These are phyloP conservation scores for Byssochlamys sp. DNA, from an alignment of 2,329 filamentous ascomycete genomes.

Conservation along the genomic window DNA sequence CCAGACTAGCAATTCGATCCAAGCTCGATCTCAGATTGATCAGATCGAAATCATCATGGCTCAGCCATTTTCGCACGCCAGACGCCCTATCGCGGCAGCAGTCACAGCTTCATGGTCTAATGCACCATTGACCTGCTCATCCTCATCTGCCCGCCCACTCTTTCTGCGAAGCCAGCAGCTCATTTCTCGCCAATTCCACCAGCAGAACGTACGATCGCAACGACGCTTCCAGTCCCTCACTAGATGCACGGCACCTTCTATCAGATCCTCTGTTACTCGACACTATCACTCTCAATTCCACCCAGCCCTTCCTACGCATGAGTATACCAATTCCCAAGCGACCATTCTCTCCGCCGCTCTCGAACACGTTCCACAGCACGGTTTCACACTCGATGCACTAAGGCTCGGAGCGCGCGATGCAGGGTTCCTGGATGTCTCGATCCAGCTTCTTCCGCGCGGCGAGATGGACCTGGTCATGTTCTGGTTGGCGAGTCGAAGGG, in stretches of 20 bases:
- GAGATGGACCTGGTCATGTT: constrained; percentile 65
- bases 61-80: constrained; percentile 1
- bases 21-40: not conserved
- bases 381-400: constrained; percentile 69
- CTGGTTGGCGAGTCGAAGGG: constrained; percentile 34
- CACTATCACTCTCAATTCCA: constrained; percentile 68
- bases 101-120: not conserved
- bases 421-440: constrained; percentile 77
- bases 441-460: constrained; percentile 69
- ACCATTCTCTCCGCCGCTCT: constrained; percentile 75
- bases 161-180: not conserved
- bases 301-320: constrained; percentile 40
- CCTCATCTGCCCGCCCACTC: not conserved
- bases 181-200: not conserved
- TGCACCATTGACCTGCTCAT: not conserved
- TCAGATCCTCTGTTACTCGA: constrained; percentile 13
- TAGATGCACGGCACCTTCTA: constrained; percentile 4
- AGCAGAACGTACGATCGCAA: not conserved
- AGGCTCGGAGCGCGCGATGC: constrained; percentile 70
- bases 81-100: not conserved
- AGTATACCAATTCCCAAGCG: constrained; percentile 59
- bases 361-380: constrained; percentile 64
- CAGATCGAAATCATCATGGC: not conserved
- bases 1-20: not conserved
- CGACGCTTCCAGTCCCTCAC: not conserved